Evolutionary conservation across 768 basidiomycete genomes (phyloP).

Genomic region (Glaciozyma antarctica): DNA sequence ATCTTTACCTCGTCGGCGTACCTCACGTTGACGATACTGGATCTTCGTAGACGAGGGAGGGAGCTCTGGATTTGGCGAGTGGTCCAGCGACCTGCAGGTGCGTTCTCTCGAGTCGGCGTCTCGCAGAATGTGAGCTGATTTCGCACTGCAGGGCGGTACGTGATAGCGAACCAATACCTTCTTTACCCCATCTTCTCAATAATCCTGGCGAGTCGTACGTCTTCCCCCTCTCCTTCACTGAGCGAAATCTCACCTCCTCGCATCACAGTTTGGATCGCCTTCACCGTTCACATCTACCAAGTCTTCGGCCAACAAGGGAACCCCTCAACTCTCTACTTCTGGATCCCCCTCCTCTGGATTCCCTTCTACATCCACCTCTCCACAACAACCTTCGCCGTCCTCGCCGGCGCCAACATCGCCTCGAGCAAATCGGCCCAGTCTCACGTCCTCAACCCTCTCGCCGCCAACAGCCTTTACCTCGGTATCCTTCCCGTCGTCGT

Average conservation of each 20-base stretch:
- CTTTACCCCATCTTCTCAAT: constrained; percentile 5
- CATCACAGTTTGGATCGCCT: constrained; percentile 3
- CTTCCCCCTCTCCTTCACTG: background rate
- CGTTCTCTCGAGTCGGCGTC: too few species aligned
- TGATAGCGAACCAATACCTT: constrained; percentile 2
- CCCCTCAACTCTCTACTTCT: constrained; percentile 2
- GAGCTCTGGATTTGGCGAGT: background rate
- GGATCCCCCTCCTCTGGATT: constrained; percentile 3
- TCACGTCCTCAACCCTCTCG: background rate
- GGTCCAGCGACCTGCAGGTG: constrained; percentile 5
- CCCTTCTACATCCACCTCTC: constrained; percentile 13
- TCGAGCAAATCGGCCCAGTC: background rate
- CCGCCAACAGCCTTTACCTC: background rate
- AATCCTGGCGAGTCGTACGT: background rate
- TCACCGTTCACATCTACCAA: background rate
- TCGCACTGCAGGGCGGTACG: background rate
- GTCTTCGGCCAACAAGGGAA: constrained; percentile 1
- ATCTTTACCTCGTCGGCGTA: background rate
- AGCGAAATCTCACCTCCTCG: background rate
- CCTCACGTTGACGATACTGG: background rate
- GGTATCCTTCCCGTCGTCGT: background rate
- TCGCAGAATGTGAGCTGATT: too few species aligned
- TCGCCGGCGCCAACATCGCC: constrained; percentile 5
- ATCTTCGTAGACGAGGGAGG: background rate
- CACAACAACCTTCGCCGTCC: constrained; percentile 1